Evolutionary conservation across 805 yeast genomes (phyloP), one percentile per base, ranked within the genome.

Genomic region (Cyberlindnera lachancei): DNA sequence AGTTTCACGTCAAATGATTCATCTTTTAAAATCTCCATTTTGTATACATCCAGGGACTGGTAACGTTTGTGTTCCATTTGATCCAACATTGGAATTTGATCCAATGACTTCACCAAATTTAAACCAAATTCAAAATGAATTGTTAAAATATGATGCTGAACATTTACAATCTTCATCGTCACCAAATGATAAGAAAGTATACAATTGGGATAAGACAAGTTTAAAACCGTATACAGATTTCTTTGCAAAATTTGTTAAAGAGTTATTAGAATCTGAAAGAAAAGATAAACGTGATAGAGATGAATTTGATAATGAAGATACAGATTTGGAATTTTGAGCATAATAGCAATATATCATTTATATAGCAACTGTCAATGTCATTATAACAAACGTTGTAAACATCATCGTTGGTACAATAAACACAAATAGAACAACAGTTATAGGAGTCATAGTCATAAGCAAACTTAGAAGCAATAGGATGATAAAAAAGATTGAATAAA

Each of bases 11-110:
- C 92, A 83, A 54, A 67, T 88, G 50, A 85, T 79, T 59, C 98
- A 92, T 64, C 76, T 92, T 59, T 70, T 92, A 47, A 92, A 92
- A 54, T 83, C 96, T 2, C 98, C 98, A 13, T 92, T 92, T 55
- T 90, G 97, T 63, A 78, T 92, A 26, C 98, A 92, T 56, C 98
- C 98, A 2, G 79, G 86, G 3, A 92, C 98, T 0, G 96, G 96
- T 7, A 81, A 84, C 48, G 83, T 92, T 4, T 92, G 97, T 72
- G 95, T 92, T 7, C 96, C 97, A 0, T 80, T 69, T 28, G 61
- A 56, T 32, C 40, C 57, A 0, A 51, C 41, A 4, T 51, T 59
- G 24, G 75, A 75, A 4, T 92, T 90, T 50, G 75, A 80, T 46
- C 96, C 96, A 3, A 69, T 70, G 41, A 64, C 62, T 10, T 88